Percentiles rank a stretch among this genome's conserved stretches.
These are phyloP conservation scores for Rhypophila decipiens DNA, from an alignment of 495 filamentous ascomycete genomes.

Conservation along the genomic window DNA sequence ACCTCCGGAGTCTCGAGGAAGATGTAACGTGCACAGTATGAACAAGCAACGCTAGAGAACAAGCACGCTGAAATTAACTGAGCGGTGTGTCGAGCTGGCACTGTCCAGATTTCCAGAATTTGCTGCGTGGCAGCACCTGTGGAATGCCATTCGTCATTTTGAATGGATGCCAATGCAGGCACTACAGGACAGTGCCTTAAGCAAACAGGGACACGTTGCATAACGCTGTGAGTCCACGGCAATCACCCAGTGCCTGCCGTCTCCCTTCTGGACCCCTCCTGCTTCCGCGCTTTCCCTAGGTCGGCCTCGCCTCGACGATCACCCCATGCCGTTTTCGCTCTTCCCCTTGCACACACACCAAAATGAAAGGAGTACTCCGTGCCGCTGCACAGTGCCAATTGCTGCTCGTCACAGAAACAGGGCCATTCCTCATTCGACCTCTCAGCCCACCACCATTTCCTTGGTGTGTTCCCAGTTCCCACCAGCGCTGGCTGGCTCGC, in stretches of 20 bases:
- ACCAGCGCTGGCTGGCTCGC: no score
- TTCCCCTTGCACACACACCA: not conserved
- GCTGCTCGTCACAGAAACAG: conserved; percentile 8
- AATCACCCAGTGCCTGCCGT: conserved; percentile 20
- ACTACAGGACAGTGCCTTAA: conserved; percentile 13
- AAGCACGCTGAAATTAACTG: no score
- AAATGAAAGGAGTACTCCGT: not conserved
- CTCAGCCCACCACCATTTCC: conserved; percentile 30
- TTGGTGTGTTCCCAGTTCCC: no score
- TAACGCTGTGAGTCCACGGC: not conserved
- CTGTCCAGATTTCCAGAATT: no score
- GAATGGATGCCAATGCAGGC: conserved; percentile 7
- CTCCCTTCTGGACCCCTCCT: no score
- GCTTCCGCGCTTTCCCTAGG: not conserved
- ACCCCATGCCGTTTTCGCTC: conserved; percentile 8
- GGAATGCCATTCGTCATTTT: conserved; percentile 25
- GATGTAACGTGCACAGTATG: no score
- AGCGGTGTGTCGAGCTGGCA: conserved; percentile 15
- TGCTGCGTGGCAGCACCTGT: conserved; percentile 15
- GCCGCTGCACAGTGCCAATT: conserved; percentile 3
- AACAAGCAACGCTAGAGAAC: no score
- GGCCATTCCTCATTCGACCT: conserved; percentile 19
- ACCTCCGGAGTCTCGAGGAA: no score
- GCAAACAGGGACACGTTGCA: conserved; percentile 6
- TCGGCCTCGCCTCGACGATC: conserved; percentile 11